Evolutionary conservation across 768 basidiomycete species (phyloP).

Genomic region (Agaricus blazei): DNA sequence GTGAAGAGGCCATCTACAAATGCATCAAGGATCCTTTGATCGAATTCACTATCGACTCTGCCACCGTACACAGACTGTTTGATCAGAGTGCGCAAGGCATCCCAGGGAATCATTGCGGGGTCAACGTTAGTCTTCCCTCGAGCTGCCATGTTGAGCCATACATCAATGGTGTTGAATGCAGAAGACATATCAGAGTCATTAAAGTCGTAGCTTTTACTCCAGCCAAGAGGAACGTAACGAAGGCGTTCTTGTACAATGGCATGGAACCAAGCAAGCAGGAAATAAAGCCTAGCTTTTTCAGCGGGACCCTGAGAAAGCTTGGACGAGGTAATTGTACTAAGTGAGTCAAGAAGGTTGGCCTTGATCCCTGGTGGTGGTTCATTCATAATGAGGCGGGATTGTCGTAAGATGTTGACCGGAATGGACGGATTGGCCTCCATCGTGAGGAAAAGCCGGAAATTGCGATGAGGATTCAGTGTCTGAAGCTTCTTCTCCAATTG

Average conservation of each 20-base stretch:
- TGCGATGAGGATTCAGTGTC: constrained; percentile 81
- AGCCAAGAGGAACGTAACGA: constrained; percentile 92
- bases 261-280: constrained; percentile 99
- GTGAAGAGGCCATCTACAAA: constrained; percentile 93
- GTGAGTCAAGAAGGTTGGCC: constrained; percentile 90
- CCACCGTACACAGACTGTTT: constrained; percentile 97
- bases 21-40: constrained; percentile 87
- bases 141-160: constrained; percentile 76
- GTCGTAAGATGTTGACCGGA: constrained; percentile 93
- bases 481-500: constrained; percentile 96
- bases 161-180: constrained; percentile 87
- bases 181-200: constrained; percentile 98
- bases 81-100: constrained; percentile 86
- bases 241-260: constrained; percentile 96
- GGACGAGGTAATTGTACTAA: constrained; percentile 64
- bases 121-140: constrained; percentile 91
- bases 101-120: constrained; percentile 91
- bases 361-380: constrained; percentile 97
- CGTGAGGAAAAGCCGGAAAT: constrained; percentile 95
- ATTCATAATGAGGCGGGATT: constrained; percentile 97
- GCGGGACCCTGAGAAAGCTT: constrained; percentile 82
- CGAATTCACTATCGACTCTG: constrained; percentile 90
- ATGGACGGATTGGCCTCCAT: constrained; percentile 96
- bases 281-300: constrained; percentile 90
- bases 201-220: constrained; percentile 97